phyloP scores from a whole-genome alignment of 202 grass and related monocot genomes.

The Sporobolus alterniflorus region DNA sequence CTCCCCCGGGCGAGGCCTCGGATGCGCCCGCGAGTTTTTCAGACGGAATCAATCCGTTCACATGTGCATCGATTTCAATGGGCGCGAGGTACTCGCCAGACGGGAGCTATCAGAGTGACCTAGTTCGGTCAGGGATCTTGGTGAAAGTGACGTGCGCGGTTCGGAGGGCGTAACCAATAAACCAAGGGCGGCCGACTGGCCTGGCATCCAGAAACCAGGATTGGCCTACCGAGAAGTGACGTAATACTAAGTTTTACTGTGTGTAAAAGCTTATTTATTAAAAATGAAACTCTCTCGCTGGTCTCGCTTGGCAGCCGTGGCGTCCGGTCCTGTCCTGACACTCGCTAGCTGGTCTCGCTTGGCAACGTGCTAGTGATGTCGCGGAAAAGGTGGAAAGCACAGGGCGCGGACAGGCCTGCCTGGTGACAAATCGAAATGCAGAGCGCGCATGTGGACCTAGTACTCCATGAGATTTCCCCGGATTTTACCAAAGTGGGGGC shows the following conservation, averaged over 20 bases:
- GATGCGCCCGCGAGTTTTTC: background rate
- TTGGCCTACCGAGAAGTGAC: too few relatives aligned
- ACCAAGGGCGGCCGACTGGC: background rate
- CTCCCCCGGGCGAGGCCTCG: slow-evolving; percentile 40
- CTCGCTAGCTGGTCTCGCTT: too few relatives aligned
- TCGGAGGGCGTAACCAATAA: slow-evolving; percentile 30
- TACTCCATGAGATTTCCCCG: background rate
- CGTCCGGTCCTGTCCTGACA: too few relatives aligned
- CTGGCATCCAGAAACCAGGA: background rate
- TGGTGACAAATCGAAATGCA: background rate
- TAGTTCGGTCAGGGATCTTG: slow-evolving; percentile 10
- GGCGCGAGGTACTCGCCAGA: background rate
- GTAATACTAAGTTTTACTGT: too few relatives aligned
- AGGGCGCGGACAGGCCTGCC: background rate
- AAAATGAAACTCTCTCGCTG: too few relatives aligned
- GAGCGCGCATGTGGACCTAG: background rate
- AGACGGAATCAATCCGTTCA: slow-evolving; percentile 33
- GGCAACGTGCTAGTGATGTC: too few relatives aligned
- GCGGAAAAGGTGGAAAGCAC: too few relatives aligned
- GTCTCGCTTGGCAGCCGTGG: too few relatives aligned
- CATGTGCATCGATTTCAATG: slow-evolving; percentile 13
- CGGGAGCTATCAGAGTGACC: background rate
- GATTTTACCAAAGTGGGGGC: slow-evolving; percentile 26
- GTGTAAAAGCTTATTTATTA: too few relatives aligned
- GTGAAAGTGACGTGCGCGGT: slow-evolving; percentile 10